A percentile compares a stretch with the other conserved stretches of the same genome.
Conservation (phyloP, 345 rosid genomes). For the Salix arbutifolia region DNA sequence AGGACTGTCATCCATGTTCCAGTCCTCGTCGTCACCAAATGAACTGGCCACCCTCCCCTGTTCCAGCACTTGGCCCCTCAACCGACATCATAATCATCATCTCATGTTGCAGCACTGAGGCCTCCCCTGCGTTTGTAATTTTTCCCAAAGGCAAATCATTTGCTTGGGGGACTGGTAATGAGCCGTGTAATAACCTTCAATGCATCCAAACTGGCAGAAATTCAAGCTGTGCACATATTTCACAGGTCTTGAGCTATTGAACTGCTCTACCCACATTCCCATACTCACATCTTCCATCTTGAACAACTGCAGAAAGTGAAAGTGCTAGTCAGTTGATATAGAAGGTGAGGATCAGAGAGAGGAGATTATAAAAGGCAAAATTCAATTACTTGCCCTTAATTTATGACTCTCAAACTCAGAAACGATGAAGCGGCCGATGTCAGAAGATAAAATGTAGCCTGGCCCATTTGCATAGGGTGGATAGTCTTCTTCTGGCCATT, state of each 20-base stretch:
- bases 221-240: constrained; percentile 73
- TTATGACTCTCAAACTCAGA: constrained; percentile 71
- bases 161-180: constrained; percentile 97
- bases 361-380: neutral
- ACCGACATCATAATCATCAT: constrained; percentile 24
- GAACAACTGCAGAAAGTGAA: constrained; percentile 53
- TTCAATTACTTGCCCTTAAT: constrained; percentile 50
- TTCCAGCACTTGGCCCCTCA: neutral
- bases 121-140: constrained; percentile 43
- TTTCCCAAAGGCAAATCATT: constrained; percentile 91
- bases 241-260: constrained; percentile 70
- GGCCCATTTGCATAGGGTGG: constrained; percentile 98
- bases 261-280: constrained; percentile 99
- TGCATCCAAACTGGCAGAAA: constrained; percentile 91
- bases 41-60: neutral
- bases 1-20: neutral
- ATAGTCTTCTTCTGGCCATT: constrained; percentile 97
- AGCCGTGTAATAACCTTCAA: constrained; percentile 77
- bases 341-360: neutral
- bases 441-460: constrained; percentile 74
- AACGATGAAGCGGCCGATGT: constrained; percentile 71
- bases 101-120: constrained; percentile 91
- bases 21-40: neutral
- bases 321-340: neutral
- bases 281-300: constrained; percentile 99